Base-by-base conservation (phyloP, 768 basidiomycete species). In the Xerocomellus chrysenteron region DNA sequence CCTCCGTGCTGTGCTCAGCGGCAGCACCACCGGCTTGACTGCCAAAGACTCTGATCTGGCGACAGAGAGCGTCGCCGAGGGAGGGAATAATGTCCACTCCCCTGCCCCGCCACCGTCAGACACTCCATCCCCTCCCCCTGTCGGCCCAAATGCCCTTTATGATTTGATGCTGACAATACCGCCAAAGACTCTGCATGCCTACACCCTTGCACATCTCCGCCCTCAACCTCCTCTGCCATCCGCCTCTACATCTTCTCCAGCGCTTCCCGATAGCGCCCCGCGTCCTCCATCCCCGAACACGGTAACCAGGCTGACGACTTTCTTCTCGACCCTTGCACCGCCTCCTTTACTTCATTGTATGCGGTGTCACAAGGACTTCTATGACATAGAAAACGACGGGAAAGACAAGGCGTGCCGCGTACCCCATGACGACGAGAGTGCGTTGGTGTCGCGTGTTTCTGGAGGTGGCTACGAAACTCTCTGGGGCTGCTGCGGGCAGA, bases 351-450 rank as follows among this genome's bases (percentile, higher is more conserved):
- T 89, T 11, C 90, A 92, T 60, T 92, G 90, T 57, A 79, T 84
- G 21, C 82, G 90, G 4, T 92, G 90, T 67, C 90, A 92, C 68
- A 80, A 82, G 49, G 75, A 72, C 51, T 92, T 78, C 61, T 85
- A 82, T 59, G 88, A 87, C 0, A 74, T 91, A 16, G 88, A 90
- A 62, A 92, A 92, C 66, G 75, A 73, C 33, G 63, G 59, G 2
- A 73, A 69, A n/a, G 88, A 89, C 59, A 75, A 81, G 24, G 81
- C 83, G 51, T 92, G 90, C 64, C 75, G 81, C 9, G 81, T 91
- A 4, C 76, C 84, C 5, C 90, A 92, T 61, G 90, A 92, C 62
- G 90, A 92, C 66, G 90, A 92, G 37, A 90, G 88, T 61, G 85
- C 90, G 0, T 75, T 85, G 52, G 88, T 92, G 3, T 86, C 86